Conservation (phyloP, 2,329 filamentous ascomycete species). For the Chalaropsis ovoidea region DNA sequence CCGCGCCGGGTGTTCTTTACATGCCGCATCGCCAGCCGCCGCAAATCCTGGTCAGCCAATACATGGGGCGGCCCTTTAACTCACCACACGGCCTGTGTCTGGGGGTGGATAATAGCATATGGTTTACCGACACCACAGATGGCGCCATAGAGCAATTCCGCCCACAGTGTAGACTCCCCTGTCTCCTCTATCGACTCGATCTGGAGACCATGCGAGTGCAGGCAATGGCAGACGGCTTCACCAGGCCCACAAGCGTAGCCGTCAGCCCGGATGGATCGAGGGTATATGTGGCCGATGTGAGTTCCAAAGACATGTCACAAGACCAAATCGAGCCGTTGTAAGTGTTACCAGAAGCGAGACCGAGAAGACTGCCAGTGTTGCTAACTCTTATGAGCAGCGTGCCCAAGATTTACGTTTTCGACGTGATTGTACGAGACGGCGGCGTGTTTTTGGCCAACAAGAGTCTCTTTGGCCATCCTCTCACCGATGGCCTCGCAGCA, state of each 20-base stretch:
- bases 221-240: slow-evolving; percentile 41
- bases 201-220: slow-evolving; percentile 34
- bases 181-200: slow-evolving; percentile 41
- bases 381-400: not conserved
- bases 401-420: slow-evolving; percentile 33
- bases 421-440: slow-evolving; percentile 31
- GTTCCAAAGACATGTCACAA: slow-evolving; percentile 19
- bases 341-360: not conserved
- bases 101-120: slow-evolving; percentile 36
- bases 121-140: slow-evolving; percentile 44
- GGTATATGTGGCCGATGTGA: slow-evolving; percentile 40
- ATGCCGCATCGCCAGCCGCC: slow-evolving; percentile 32
- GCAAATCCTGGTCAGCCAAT: slow-evolving; percentile 34
- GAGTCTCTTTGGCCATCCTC: slow-evolving; percentile 42
- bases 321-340: slow-evolving; percentile 8
- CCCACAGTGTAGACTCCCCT: slow-evolving; percentile 36
- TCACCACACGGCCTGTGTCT: slow-evolving; percentile 42
- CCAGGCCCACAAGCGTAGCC: slow-evolving; percentile 38
- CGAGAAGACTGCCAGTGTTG: not conserved
- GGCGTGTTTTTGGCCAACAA: slow-evolving; percentile 37
- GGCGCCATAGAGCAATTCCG: slow-evolving; percentile 41
- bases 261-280: slow-evolving; percentile 39
- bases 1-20: slow-evolving; percentile 30
- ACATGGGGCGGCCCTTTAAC: slow-evolving; percentile 40
- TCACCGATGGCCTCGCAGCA: slow-evolving; percentile 39